These are phyloP conservation scores for Saccharomyces mikatae DNA, from an alignment of 805 yeast species.

Conservation along the genomic window DNA sequence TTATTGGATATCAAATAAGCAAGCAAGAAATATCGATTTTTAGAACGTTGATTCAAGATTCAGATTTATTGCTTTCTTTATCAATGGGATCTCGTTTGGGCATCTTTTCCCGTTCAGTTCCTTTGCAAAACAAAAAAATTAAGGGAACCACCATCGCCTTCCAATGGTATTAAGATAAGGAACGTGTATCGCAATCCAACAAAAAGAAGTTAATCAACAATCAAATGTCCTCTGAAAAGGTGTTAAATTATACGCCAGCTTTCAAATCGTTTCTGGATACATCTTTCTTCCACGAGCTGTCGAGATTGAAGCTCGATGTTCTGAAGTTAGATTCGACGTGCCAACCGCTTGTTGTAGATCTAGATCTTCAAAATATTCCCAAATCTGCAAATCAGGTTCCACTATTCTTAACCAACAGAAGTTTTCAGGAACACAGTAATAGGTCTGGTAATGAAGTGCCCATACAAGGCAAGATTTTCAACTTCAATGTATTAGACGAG, in stretches of 20 bases:
- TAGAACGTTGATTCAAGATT: background rate
- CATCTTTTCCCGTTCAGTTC: background rate
- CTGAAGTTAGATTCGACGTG: constrained; percentile 43
- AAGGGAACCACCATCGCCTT: background rate
- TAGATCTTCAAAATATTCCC: constrained; percentile 15
- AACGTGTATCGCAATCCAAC: background rate
- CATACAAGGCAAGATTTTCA: constrained; percentile 38
- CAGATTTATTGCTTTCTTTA: background rate
- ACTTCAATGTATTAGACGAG: constrained; percentile 79
- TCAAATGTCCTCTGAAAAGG: background rate
- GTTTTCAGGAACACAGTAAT: constrained; percentile 25
- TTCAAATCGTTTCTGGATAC: constrained; percentile 74
- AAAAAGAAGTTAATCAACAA: background rate
- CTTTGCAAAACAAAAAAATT: background rate
- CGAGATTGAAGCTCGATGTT: constrained; percentile 65
- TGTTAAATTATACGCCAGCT: constrained; percentile 32
- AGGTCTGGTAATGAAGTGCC: constrained; percentile 3
- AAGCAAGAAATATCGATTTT: no score
- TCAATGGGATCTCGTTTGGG: background rate
- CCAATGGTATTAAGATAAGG: background rate
- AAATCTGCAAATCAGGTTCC: constrained; percentile 13
- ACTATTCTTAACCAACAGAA: constrained; percentile 22
- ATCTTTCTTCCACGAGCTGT: constrained; percentile 71
- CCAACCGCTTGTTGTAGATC: constrained; percentile 21
- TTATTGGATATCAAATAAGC: background rate